A percentile compares a stretch with the other conserved stretches of the same genome.
Evolutionary conservation across 1,139 yeast species (phyloP).

Genomic region (Yamadazyma triangularis): DNA sequence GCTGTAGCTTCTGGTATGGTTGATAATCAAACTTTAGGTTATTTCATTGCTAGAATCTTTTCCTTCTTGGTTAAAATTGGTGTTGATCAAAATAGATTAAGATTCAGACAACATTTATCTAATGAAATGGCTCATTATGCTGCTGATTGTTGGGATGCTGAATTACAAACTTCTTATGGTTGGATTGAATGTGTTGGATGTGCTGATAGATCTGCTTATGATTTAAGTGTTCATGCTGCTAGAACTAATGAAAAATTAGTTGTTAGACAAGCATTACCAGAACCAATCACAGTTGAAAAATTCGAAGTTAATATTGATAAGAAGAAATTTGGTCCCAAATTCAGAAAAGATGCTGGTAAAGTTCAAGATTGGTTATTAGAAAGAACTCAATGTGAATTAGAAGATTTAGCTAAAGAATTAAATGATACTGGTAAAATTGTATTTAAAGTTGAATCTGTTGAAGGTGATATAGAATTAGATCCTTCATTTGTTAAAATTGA

Average conservation of each 20-base stretch:
- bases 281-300: conserved; percentile 77
- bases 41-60: conserved; percentile 91
- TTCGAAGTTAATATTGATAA: conserved; percentile 83
- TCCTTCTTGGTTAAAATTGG: conserved; percentile 84
- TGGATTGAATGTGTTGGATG: conserved; percentile 99
- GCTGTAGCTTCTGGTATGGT: conserved; percentile 87
- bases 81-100: conserved; percentile 73
- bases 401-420: conserved; percentile 69
- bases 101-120: conserved; percentile 98
- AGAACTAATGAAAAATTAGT: conserved; percentile 92
- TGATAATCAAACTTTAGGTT: conserved; percentile 96
- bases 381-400: conserved; percentile 84
- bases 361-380: conserved; percentile 76
- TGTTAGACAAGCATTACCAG: conserved; percentile 84
- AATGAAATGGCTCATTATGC: conserved; percentile 99
- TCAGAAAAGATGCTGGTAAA: conserved; percentile 93
- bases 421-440: conserved; percentile 58
- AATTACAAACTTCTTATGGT: conserved; percentile 90
- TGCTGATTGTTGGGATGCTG: conserved; percentile 99
- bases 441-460: conserved; percentile 58
- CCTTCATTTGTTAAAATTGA: conserved; percentile 67
- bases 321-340: conserved; percentile 96
- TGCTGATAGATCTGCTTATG: conserved; percentile 99
- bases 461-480: conserved; percentile 65
- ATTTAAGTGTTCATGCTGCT: conserved; percentile 90